Evolutionary conservation across 2,329 filamentous ascomycete species (phyloP), one percentile per base, ranked within the genome.

Genomic region (Lecanicillium sp.): DNA sequence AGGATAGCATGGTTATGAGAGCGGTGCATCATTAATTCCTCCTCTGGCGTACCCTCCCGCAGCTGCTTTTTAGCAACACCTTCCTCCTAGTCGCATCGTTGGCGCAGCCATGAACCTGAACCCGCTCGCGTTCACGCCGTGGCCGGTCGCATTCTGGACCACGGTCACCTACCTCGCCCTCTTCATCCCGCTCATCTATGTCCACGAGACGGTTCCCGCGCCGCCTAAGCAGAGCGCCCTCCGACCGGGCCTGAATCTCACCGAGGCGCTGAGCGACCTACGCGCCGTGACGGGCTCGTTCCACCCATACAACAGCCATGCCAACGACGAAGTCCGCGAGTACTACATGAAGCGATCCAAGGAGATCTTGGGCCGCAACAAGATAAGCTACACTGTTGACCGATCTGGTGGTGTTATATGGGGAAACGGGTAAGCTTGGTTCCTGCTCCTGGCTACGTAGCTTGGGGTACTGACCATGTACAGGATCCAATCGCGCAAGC

Each of bases 221-320:
- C 82, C 85, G 0, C 61, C 56, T 3, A 66, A 69, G 38, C 45
- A 49, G 12, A 33, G 28, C 66, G 72, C 29, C 67, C 62, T 9
- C 64, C 64, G 5, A 73, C 54, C 66, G 8, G 88, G 87, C 14
- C 65, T 94, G 52, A 87, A 95, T 53, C 64, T 97, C 38, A 83
- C 81, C 3, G 80, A 94, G 61, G 87, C 90, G 28, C 97, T 89
- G 89, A 62, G 71, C 11, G 89, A 97, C 56, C 69, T 98, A 22
- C 78, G 87, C 44, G 66, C 71, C 40, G 71, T 98, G 35, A 90
- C 84, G 25, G 71, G 71, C 46, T 70, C 72, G 2, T 92, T 84
- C 55, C 92, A 95, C 57, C 90, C 92, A 0, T 95, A 87, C 66
- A 96, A 95, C 62, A 89, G 84, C 49, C 81, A 72, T 43, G 71